Evolutionary conservation across 108 stramenopile genomes (phyloP), one percentile per base, ranked within the genome.

Genomic region (Craspedostauros australis): DNA sequence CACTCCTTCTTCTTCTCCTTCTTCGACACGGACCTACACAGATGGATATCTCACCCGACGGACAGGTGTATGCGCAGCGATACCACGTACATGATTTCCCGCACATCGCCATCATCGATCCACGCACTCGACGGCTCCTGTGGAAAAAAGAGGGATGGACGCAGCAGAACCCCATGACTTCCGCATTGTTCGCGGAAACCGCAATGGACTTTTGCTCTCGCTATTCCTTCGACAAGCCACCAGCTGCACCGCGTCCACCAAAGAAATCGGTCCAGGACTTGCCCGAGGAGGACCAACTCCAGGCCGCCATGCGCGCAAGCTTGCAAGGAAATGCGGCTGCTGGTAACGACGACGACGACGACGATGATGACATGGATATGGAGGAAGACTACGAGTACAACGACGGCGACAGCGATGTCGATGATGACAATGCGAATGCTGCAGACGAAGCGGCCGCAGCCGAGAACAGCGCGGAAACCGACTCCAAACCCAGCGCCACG

Each of bases 71-170:
- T 74, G 38, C 67, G 16, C 53, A 88, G 34, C 79, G 91, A 5
- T 97, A 97, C 69, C 67, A 84, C 28, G 87, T 94, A 5, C 46
- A 59, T 22, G 77, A 75, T 34, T 92, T 83, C 50, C 96, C 96
- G 1, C 90, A 94, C 54, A 57, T 95, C 23, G 82, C 79, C 3
- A 88, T 97, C 48, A 68, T 97, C 39, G 94, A 96, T 72, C 96
- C 96, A 5, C 66, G 93, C 20, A 96, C 96, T 5, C 90, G 92
- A 4, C 73, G 78, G 16, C 60, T 85, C 33, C 56, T 94, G 58
- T 94, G 84, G 84, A 66, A 52, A 53, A 84, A 86, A 57, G 92
- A 94, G 59, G 92, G 92, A 1, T 93, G 91, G 91, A 86, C 87
- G 7, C 84, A 86, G 59, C 71, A 77, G 30, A 79, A 89, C 50